Base-by-base conservation (phyloP, 352 stramenopile species). In the Hyaloperonospora brassicae region DNA sequence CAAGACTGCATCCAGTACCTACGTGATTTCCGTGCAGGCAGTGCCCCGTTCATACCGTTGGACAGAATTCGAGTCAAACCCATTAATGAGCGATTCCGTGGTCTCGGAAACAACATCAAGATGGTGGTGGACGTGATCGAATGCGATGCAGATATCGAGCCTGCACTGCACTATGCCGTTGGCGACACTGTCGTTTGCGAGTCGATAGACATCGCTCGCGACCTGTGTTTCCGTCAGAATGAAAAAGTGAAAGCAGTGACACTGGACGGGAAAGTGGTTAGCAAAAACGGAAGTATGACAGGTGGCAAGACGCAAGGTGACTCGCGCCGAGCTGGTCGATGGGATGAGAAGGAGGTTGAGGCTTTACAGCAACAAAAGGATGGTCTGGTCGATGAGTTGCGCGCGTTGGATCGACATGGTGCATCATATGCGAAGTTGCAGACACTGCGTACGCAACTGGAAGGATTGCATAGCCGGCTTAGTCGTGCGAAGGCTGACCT, bases 251-350 rank as follows among this genome's bases (percentile, higher is more conserved):
- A 94, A 52, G 84, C 84, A 12, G 89, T 97, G 25, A 98, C 96
- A 2, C 59, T 98, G 12, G 86, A 87, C 35, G 97, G 97, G 21
- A 95, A 96, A 67, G 90, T 98, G 43, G 97, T 99, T 48, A 97
- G 78, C 63, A 98, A 98, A 65, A 97, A 96, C 39, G 36, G 36
- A 42, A 98, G 95, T 65, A 99, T 99, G 95, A 99, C 94, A 1
- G 97, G 96, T 44, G 97, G 96, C 50, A 80, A 88, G 9, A 96
- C 89, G 0, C 78, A 86, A 30, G 88, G 80, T 23, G 85, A 97
- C 53, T 50, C 73, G 41, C 84, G 86, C 41, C 78, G 86, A 25
- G 87, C 88, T 30, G 88, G 87, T n/a, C 72, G 90, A 56, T 98
- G 91, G 89, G 87, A 97, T 48, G 88, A 97, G 46, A 93, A 96